Evolutionary conservation across 441 rosid species (phyloP), one percentile per base, ranked within the genome.

Genomic region (Pelargonium citronellum): DNA sequence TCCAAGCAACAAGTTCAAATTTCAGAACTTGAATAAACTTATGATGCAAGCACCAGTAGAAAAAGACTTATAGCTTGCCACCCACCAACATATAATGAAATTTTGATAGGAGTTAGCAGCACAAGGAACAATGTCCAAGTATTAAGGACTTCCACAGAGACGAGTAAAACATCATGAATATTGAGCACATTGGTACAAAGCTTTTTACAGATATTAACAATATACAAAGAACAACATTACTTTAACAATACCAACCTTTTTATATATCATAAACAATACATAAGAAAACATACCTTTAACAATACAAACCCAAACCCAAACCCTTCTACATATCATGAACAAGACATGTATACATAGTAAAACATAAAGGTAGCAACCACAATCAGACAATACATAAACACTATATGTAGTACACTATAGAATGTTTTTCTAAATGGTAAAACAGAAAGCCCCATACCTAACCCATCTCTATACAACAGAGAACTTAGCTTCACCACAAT

Each of bases 401-500:
- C 12, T 11, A 46, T 11, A 17, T 17, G 3, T 57, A 11, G 16
- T 15, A 13, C 8, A 19, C 2, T 1, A 19, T 58, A 58, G 30
- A 58, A 19, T 58, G 27, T 12, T 19, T 20, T 7, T 7, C 30
- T 27, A 27, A 27, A 27, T 27, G 3, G 5, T 58, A 7, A 58
- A 58, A 27, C 12, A 58, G 7, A 17, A 58, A 58, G 15, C 63
- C 63, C 30, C 63, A 57, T 58, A 58, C 63, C 63, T 58, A 58
- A 58, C 63, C 63, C 63, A 58, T 58, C 27, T 58, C 27, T 58
- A 58, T 58, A 58, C 30, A 58, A 12, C 19, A 20, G 63, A 58
- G 63, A 7, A 12, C 63, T 58, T 58, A 58, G 63, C 27, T 58
- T 58, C 30, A 20, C 8, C 12, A 61, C 27, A 78, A 67, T 77